A percentile compares a stretch with the other conserved stretches of the same genome.
Conservation (phyloP, 108 stramenopile species). For the Skeletonema menzelii region DNA sequence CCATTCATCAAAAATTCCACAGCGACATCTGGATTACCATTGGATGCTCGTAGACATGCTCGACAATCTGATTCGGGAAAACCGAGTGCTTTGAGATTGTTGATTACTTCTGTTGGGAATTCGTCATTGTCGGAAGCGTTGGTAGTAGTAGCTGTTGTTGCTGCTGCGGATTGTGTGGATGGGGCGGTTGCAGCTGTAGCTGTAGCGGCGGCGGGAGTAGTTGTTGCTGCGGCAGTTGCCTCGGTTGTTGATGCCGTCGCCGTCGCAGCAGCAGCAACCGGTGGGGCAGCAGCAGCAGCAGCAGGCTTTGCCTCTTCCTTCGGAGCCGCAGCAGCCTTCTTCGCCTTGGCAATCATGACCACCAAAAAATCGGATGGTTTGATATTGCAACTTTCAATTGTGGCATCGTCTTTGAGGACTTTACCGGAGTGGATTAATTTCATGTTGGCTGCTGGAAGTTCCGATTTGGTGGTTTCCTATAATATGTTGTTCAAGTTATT, state of each 20-base stretch:
- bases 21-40: constrained; percentile 94
- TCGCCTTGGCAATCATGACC: constrained; percentile 93
- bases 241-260: constrained; percentile 34
- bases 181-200: constrained; percentile 38
- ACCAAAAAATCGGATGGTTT: constrained; percentile 94
- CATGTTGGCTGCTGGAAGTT: constrained; percentile 71
- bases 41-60: constrained; percentile 92
- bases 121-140: constrained; percentile 40
- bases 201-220: constrained; percentile 27
- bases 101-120: constrained; percentile 68
- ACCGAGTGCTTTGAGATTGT: constrained; percentile 81
- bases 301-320: too few relatives aligned
- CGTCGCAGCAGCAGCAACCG: constrained; percentile 35
- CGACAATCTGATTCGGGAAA: constrained; percentile 83
- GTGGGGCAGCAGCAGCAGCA: neutral
- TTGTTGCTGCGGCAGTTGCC: constrained; percentile 37
- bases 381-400: constrained; percentile 78
- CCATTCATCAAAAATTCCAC: constrained; percentile 98
- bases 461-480: constrained; percentile 74
- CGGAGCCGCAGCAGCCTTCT: neutral
- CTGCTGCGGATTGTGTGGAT: constrained; percentile 42
- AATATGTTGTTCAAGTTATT: neutral
- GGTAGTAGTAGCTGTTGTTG: constrained; percentile 44
- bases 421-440: constrained; percentile 98
- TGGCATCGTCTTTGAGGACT: constrained; percentile 92